Evolutionary conservation across 495 filamentous ascomycete genomes (phyloP).

Genomic region (Hyaloscypha variabilis): DNA sequence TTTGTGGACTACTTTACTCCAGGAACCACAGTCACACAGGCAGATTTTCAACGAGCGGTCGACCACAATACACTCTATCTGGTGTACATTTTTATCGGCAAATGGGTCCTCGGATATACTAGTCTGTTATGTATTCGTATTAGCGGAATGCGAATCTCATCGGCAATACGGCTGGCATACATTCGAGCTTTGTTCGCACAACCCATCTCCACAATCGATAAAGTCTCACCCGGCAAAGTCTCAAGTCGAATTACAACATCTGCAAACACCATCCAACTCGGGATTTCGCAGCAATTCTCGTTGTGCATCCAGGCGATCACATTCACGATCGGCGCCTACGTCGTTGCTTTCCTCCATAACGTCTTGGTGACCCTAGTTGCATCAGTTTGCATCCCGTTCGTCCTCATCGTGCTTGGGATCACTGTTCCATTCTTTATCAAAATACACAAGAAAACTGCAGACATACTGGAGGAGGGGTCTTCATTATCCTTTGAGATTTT

Average conservation of each 20-base stretch:
- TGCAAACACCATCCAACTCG: slow-evolving; percentile 59
- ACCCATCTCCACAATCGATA: slow-evolving; percentile 63
- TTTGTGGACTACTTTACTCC: slow-evolving; percentile 47
- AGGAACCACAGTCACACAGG: background rate
- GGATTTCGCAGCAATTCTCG: too few relatives aligned
- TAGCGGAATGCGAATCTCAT: slow-evolving; percentile 60
- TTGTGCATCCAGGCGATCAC: too few relatives aligned
- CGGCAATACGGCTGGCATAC: slow-evolving; percentile 60
- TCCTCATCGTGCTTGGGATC: too few relatives aligned
- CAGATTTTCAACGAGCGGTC: background rate
- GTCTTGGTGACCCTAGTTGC: too few relatives aligned
- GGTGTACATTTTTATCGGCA: slow-evolving; percentile 63
- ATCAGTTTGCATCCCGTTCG: too few relatives aligned
- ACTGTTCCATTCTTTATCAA: too few relatives aligned
- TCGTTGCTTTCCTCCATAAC: too few relatives aligned
- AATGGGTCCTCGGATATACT: slow-evolving; percentile 61
- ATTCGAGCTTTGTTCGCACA: slow-evolving; percentile 58
- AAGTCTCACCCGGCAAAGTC: slow-evolving; percentile 45
- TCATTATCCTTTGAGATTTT: too few relatives aligned
- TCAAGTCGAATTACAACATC: slow-evolving; percentile 61
- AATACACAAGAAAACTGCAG: too few relatives aligned
- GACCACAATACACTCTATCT: slow-evolving; percentile 43
- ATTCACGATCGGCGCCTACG: too few relatives aligned
- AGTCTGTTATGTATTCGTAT: slow-evolving; percentile 59
- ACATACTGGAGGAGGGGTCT: too few relatives aligned